phyloP scores from a whole-genome alignment of 345 rosid species.

The Clausena lansium region DNA sequence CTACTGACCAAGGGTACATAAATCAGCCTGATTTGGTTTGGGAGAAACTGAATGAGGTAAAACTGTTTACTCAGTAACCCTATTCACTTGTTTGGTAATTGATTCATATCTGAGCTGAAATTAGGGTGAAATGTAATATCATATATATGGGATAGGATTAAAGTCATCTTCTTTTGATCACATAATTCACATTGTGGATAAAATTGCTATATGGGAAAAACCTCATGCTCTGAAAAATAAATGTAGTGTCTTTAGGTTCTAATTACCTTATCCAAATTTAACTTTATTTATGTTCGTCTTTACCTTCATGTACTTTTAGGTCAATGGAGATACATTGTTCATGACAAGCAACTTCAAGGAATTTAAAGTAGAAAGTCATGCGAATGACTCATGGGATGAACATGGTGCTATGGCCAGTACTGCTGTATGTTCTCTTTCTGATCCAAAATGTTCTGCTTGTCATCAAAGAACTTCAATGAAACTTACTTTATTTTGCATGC shows the following conservation, averaged over 20 bases:
- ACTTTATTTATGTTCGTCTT: background rate
- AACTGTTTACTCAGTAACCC: background rate
- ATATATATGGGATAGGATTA: background rate
- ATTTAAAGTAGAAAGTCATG: constrained; percentile 70
- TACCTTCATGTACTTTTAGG: constrained; percentile 43
- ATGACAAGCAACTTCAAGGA: constrained; percentile 88
- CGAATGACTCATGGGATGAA: constrained; percentile 79
- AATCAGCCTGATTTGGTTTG: constrained; percentile 94
- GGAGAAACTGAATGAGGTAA: constrained; percentile 98
- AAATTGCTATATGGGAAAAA: background rate
- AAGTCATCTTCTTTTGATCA: background rate
- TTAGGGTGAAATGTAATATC: background rate
- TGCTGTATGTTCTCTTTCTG: constrained; percentile 52
- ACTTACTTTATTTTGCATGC: constrained; percentile 22
- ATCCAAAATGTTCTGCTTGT: background rate
- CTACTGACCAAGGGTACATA: constrained; percentile 95
- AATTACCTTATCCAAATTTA: constrained; percentile 13
- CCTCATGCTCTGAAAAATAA: background rate
- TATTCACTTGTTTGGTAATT: background rate
- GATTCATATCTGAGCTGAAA: background rate
- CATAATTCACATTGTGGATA: no score
- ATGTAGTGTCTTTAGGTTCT: background rate
- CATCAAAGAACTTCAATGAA: background rate
- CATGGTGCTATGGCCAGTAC: constrained; percentile 77
- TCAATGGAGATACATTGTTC: constrained; percentile 90